Evolutionary conservation across 2,329 filamentous ascomycete genomes (phyloP).

Genomic region (Fusarium sp.): DNA sequence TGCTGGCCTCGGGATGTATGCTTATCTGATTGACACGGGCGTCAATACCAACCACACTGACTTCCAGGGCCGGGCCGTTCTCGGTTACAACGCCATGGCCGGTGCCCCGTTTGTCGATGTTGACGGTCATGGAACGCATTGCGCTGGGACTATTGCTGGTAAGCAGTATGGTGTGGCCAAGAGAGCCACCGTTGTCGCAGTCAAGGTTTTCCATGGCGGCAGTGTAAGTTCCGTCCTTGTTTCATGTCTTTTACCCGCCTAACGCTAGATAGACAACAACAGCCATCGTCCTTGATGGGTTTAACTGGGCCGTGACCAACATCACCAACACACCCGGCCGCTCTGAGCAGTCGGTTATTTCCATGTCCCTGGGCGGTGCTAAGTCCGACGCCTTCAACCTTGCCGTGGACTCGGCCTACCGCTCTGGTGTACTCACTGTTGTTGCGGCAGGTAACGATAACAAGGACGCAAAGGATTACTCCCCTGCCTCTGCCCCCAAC

Average conservation of each 20-base stretch:
- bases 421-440: conserved; percentile 63
- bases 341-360: conserved; percentile 61
- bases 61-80: conserved; percentile 59
- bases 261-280: conserved; percentile 39
- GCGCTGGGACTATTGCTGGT: conserved; percentile 61
- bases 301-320: conserved; percentile 59
- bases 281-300: conserved; percentile 50
- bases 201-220: conserved; percentile 59
- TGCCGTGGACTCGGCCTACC: conserved; percentile 62
- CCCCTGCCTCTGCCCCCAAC: conserved; percentile 61
- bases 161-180: conserved; percentile 62
- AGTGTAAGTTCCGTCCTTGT: conserved; percentile 16
- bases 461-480: conserved; percentile 56
- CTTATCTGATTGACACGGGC: conserved; percentile 69
- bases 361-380: conserved; percentile 67
- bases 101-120: conserved; percentile 53
- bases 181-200: conserved; percentile 57
- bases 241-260: background rate
- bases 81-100: conserved; percentile 54
- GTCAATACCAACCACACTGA: conserved; percentile 61
- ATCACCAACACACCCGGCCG: conserved; percentile 56
- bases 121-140: conserved; percentile 63
- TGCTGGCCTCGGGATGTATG: conserved; percentile 59
- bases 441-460: conserved; percentile 68
- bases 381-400: conserved; percentile 62